Base-by-base conservation (phyloP, 768 basidiomycete species). In the Auricularia auricula-judae region DNA sequence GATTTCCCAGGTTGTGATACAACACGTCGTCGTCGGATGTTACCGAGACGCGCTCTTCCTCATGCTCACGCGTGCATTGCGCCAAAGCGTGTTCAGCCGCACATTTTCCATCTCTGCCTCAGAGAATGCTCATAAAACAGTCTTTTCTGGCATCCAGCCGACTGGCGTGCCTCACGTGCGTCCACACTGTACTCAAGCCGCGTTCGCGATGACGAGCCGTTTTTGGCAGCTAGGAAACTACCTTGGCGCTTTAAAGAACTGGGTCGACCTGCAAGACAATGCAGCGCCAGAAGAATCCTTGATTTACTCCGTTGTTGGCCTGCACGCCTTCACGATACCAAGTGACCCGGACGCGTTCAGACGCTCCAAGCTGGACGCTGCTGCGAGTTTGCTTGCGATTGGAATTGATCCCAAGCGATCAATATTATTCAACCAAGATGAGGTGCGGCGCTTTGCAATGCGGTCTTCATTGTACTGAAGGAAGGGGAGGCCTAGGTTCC, bases 291-390 rank as follows among this genome's bases (percentile, higher is more conserved):
- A 82, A 10, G 88, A 92, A 71, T 76, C 80, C 62, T 79, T 94
- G 8, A 74, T 96, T 29, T 95, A 91, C 74, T 87, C 91, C 1
- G 86, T 97, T 67, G 95, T 95, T 12, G 95, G 95, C 35, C 88
- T 93, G 83, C 96, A 98, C 72, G 94, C 95, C 11, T 79, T 98
- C 70, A 98, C 94, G 2, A 78, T 98, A 33, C 93, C 96, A 78
- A 29, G 56, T 18, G 79, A 94, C 72, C 91, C 93, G 0, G 72
- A 76, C 43, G 72, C 76, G 12, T 80, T 98, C 7, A 76, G 78
- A 14, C 72, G 76, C 1, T 85, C 93, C 21, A 80, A 89, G 54
- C 79, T 78, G 62, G 87, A 94, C 56, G 43, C 65, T 10, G 67
- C 96, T 33, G 93, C 94, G 0, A 84, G 86, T 7, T 74, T 98